Conservation (phyloP, 371 early-diverging fungal genomes). For the Zopfochytrium polystomum region DNA sequence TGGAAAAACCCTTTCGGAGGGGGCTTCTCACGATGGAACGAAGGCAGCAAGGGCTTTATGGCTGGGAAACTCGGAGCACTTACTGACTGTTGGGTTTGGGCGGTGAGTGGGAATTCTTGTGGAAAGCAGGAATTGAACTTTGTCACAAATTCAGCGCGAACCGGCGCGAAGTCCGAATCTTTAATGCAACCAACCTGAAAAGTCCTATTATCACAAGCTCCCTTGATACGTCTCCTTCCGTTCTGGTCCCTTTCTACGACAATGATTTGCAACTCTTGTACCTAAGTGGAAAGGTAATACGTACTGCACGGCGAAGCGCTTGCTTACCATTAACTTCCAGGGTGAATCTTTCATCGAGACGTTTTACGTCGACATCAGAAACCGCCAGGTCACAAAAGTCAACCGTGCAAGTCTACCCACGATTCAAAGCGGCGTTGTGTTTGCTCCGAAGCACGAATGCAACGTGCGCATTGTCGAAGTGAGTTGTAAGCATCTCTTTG, state of each 20-base stretch:
- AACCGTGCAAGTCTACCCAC: conserved; percentile 59
- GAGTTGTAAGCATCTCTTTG: conserved; percentile 1
- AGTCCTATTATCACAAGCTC: conserved; percentile 40
- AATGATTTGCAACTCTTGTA: conserved; percentile 58
- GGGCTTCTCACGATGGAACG: conserved; percentile 63
- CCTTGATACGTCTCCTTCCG: conserved; percentile 73
- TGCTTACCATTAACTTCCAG: too few species aligned
- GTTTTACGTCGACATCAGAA: conserved; percentile 27
- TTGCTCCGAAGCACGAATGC: conserved; percentile 63
- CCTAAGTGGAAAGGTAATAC: conserved; percentile 18
- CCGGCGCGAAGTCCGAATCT: conserved; percentile 67
- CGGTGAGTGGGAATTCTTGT: conserved; percentile 32
- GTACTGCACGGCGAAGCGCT: too few species aligned
- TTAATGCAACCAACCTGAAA: conserved; percentile 45
- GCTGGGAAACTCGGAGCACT: conserved; percentile 50
- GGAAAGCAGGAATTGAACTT: too few species aligned
- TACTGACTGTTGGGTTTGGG: conserved; percentile 74
- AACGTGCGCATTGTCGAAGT: conserved; percentile 64
- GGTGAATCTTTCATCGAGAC: conserved; percentile 58
- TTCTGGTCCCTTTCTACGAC: conserved; percentile 68
- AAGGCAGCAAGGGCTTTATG: conserved; percentile 71
- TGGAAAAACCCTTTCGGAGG: conserved; percentile 54
- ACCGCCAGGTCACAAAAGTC: conserved; percentile 39
- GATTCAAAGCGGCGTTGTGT: conserved; percentile 62
- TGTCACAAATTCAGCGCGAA: conserved; percentile 37